Conservation (phyloP, 345 rosid genomes). For the Dovyalis caffra region DNA sequence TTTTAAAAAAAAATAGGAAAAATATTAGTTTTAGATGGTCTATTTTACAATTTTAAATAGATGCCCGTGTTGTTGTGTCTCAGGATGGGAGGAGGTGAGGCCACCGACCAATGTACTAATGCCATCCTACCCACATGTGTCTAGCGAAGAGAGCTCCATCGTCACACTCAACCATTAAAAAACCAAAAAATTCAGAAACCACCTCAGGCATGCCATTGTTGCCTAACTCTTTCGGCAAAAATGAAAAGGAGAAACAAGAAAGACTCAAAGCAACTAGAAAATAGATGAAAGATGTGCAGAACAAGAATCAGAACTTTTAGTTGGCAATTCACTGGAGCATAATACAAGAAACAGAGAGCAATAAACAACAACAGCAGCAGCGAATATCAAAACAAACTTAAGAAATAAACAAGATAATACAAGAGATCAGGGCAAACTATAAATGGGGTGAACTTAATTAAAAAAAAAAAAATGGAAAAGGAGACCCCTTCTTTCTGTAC, state of each 20-base stretch:
- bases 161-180: neutral
- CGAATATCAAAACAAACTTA: neutral
- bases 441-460: no score
- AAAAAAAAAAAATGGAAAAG: neutral
- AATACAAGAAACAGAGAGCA: neutral
- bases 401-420: neutral
- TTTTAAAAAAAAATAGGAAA: no score
- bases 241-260: neutral
- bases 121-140: no score
- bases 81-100: no score
- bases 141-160: no score
- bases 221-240: neutral
- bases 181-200: neutral
- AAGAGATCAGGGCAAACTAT: neutral
- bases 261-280: neutral
- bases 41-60: no score
- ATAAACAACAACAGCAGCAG: neutral
- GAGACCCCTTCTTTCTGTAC: no score
- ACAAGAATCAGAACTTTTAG: neutral
- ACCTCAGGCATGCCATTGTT: neutral
- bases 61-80: no score
- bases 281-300: neutral
- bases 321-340: neutral
- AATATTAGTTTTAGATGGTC: no score
- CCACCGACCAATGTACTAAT: no score